Evolutionary conservation across 2,329 filamentous ascomycete species (phyloP).

Genomic region (Xylaria sp.): DNA sequence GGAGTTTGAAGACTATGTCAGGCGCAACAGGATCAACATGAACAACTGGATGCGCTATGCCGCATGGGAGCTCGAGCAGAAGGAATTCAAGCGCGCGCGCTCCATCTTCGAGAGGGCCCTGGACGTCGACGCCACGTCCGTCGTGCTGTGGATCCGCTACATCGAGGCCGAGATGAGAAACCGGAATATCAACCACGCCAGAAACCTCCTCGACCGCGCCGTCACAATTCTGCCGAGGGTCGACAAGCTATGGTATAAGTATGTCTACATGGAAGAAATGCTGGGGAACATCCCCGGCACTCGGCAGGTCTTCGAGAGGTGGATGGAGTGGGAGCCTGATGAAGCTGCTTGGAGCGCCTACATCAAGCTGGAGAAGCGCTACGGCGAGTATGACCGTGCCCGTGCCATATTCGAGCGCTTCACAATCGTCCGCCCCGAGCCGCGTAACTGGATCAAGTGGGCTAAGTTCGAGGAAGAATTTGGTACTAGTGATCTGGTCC

Average conservation of each 20-base stretch:
- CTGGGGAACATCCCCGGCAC: constrained; percentile 93
- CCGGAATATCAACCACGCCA: constrained; percentile 94
- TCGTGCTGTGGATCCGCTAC: constrained; percentile 90
- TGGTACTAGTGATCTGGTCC: constrained; percentile 89
- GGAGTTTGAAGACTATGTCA: constrained; percentile 98
- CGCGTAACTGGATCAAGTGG: constrained; percentile 99
- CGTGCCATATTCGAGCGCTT: constrained; percentile 90
- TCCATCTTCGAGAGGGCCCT: constrained; percentile 95
- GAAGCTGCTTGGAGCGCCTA: constrained; percentile 96
- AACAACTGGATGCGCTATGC: constrained; percentile 99
- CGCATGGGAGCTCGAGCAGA: constrained; percentile 96
- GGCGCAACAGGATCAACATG: constrained; percentile 92
- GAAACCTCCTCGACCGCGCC: constrained; percentile 94
- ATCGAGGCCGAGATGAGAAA: constrained; percentile 97
- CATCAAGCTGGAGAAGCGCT: constrained; percentile 96
- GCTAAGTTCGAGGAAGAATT: constrained; percentile 96
- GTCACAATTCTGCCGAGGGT: constrained; percentile 90
- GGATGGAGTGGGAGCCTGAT: constrained; percentile 98
- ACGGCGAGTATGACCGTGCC: constrained; percentile 91
- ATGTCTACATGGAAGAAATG: constrained; percentile 99
- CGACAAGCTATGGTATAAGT: constrained; percentile 99
- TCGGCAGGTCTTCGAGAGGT: constrained; percentile 93
- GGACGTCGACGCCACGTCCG: constrained; percentile 88
- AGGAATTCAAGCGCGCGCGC: constrained; percentile 91
- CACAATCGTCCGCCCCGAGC: constrained; percentile 91